phyloP scores from a whole-genome alignment of 805 yeast species.

The Saccharomycopsis fermentans region DNA sequence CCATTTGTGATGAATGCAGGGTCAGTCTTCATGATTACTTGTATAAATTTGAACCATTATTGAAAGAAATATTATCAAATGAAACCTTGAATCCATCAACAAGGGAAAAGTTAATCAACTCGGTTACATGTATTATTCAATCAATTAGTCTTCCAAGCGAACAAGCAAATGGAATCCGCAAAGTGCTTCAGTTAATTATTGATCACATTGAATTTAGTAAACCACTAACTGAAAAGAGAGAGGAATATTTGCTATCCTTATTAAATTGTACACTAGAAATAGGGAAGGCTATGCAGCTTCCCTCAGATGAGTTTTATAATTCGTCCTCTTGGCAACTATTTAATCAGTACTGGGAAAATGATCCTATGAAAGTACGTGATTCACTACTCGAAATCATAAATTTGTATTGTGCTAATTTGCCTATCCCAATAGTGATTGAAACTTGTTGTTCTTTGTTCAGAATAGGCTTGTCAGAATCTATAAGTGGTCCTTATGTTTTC shows the following conservation, averaged over 20 bases:
- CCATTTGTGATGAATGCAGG: slow-evolving; percentile 47
- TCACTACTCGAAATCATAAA: slow-evolving; percentile 25
- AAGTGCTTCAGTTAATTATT: slow-evolving; percentile 27
- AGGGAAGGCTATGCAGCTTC: slow-evolving; percentile 57
- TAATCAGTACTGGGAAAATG: slow-evolving; percentile 39
- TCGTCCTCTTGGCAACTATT: slow-evolving; percentile 22
- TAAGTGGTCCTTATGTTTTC: slow-evolving; percentile 60
- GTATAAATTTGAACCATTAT: slow-evolving; percentile 38
- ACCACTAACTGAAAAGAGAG: slow-evolving; percentile 8
- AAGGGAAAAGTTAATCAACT: slow-evolving; percentile 49
- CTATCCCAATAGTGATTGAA: slow-evolving; percentile 27
- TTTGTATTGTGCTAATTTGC: slow-evolving; percentile 5
- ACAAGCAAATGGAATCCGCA: slow-evolving; percentile 31
- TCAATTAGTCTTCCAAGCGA: slow-evolving; percentile 37
- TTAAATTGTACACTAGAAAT: slow-evolving; percentile 56
- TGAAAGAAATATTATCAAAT: slow-evolving; percentile 38
- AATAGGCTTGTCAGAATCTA: slow-evolving; percentile 50
- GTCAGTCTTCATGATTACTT: slow-evolving; percentile 31
- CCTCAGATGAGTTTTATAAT: slow-evolving; percentile 37
- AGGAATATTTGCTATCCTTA: slow-evolving; percentile 44
- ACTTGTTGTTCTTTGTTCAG: slow-evolving; percentile 53
- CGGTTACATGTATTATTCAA: slow-evolving; percentile 55
- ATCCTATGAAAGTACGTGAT: slow-evolving; percentile 36
- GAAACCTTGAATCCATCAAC: slow-evolving; percentile 33
- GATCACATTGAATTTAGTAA: slow-evolving; percentile 12